phyloP scores from a whole-genome alignment of 352 stramenopile species.

The Blastocystis sp. region DNA sequence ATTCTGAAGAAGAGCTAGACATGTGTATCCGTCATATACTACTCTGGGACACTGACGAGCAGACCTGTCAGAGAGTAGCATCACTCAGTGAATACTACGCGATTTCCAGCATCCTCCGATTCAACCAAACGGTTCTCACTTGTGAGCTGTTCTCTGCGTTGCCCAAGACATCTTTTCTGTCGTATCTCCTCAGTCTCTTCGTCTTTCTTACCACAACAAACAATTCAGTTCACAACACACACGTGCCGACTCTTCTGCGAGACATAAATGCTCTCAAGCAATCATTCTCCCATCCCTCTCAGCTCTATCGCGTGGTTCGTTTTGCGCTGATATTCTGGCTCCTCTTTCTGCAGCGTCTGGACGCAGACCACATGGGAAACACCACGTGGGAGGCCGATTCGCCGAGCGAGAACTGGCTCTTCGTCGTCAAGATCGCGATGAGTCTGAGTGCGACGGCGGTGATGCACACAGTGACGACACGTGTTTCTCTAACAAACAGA shows the following conservation, averaged over 20 bases:
- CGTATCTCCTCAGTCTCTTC: neutral
- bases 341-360: neutral
- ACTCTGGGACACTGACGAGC: neutral
- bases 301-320: neutral
- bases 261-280: neutral
- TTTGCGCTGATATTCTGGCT: neutral
- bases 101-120: neutral
- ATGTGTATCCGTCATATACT: neutral
- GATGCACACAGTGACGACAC: neutral
- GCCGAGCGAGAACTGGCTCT: neutral
- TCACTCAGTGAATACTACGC: neutral
- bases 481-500: neutral
- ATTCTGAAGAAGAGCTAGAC: neutral
- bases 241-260: neutral
- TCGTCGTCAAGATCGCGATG: constrained; percentile 12
- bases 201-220: neutral
- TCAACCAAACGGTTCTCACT: neutral
- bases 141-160: neutral
- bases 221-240: neutral
- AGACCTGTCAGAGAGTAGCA: neutral
- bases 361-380: neutral
- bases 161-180: neutral
- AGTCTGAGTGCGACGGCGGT: neutral
- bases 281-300: neutral
- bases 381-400: neutral